Base-by-base conservation (phyloP, 768 basidiomycete genomes). In the Amyloporia xantha region DNA sequence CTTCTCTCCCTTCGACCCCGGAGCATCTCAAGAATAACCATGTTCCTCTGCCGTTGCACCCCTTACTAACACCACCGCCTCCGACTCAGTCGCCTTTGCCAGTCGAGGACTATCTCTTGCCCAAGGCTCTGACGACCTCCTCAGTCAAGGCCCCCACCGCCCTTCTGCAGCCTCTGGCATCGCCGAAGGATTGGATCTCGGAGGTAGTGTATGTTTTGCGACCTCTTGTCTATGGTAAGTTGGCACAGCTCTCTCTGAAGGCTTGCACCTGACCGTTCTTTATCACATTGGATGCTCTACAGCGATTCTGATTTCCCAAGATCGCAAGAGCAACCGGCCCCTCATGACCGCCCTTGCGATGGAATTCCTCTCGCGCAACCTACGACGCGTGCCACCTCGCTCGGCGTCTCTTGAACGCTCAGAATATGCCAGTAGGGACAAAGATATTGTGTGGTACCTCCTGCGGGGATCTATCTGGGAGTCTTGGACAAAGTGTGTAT, bases 381-480 rank as follows among this genome's bases (percentile, higher is more conserved):
- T 95, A 25, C 84, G 93, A 17, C 74, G 89, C 20, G 68, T 69
- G 17, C 81, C 86, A 2, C 70, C 81, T 5, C 66, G 79, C 1
- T 82, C 83, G 39, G 75, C 81, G 17, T 54, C 72, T 4, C 69
- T 89, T 28, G 86, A 91, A 64, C 75, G 85, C 42, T 67, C 78
- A 12, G 91, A 94, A 61, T 88, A 94, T 58, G 86, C 89, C 12
- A 75, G 78, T 47, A 73, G 91, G 56, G 93, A 96, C 64, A 76
- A 82, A 45, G 85, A 89, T 56, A 75, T 95, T 53, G 60, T 86
- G 9, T 90, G 85, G 83, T 91, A 92, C 61, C 75, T 94, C 38
- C 67, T 95, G 52, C 82, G 90, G 36, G 92, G 91, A 17, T 81
- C 86, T 17, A 79, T 94, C 44, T 96, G 93, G 93, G 70, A 81